A percentile compares a stretch with the other conserved stretches of the same genome.
phyloP scores from a whole-genome alignment of 495 filamentous ascomycete species.

The Extremus antarcticus region DNA sequence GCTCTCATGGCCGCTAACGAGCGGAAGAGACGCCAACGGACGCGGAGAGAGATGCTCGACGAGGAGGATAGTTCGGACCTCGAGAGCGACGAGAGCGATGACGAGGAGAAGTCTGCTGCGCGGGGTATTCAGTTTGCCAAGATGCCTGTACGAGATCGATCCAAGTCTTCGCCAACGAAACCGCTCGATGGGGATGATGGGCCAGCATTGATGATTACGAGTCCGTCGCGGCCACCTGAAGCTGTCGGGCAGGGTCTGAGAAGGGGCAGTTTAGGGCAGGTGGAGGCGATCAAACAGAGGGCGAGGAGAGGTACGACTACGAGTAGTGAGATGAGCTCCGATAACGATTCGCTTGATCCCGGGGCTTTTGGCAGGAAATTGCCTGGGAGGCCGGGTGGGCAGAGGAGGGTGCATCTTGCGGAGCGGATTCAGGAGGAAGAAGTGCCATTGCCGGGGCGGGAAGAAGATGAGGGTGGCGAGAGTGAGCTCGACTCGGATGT shows the following conservation, averaged over 20 bases:
- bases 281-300: conserved; percentile 63
- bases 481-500: conserved; percentile 27
- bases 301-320: conserved; percentile 76
- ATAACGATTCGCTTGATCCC: conserved; percentile 64
- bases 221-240: conserved; percentile 36
- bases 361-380: conserved; percentile 3
- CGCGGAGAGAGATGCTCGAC: conserved; percentile 60
- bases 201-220: conserved; percentile 29
- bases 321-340: conserved; percentile 84
- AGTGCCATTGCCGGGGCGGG: conserved; percentile 3
- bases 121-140: conserved; percentile 92
- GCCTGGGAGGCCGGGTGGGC: conserved; percentile 1
- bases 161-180: conserved; percentile 75
- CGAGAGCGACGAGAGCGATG: conserved; percentile 84
- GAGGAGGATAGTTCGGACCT: conserved; percentile 96
- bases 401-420: conserved; percentile 35
- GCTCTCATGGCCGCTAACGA: conserved; percentile 27
- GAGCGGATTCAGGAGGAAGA: conserved; percentile 33
- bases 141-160: conserved; percentile 77
- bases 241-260: conserved; percentile 39
- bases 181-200: conserved; percentile 35
- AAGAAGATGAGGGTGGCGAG: conserved; percentile 16
- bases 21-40: conserved; percentile 34
- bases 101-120: conserved; percentile 43
- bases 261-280: conserved; percentile 64